These are phyloP conservation scores for Closterium sp. DNA, from an alignment of 139 green algal genomes.

Conservation along the genomic window DNA sequence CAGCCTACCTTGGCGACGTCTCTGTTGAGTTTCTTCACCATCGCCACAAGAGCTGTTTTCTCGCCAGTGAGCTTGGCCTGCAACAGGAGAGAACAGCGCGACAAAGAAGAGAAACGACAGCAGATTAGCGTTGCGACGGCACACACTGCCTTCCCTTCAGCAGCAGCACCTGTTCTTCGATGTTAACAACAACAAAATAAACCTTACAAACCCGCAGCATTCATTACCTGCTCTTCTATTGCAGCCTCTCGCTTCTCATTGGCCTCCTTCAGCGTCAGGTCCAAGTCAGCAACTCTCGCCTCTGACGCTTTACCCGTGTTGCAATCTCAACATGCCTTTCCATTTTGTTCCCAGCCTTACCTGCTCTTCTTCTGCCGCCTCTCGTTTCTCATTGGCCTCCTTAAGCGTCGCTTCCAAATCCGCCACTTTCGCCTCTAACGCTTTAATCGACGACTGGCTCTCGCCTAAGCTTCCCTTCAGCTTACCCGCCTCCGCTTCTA, in stretches of 20 bases:
- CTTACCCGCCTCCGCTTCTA: neutral
- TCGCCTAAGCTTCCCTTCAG: neutral
- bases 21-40: constrained; percentile 74
- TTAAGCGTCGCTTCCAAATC: neutral
- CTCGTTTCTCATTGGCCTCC: neutral
- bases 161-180: no score
- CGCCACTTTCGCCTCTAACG: neutral
- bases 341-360: no score
- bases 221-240: no score
- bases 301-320: no score
- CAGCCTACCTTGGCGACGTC: constrained; percentile 56
- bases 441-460: neutral
- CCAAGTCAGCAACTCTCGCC: no score
- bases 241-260: no score
- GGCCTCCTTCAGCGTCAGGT: no score
- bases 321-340: no score
- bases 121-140: no score
- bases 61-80: constrained; percentile 64
- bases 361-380: neutral
- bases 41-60: constrained; percentile 70
- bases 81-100: neutral
- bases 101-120: neutral
- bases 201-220: no score
- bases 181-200: no score
- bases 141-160: no score